A percentile compares a stretch with the other conserved stretches of the same genome.
phyloP scores from a whole-genome alignment of 2,329 filamentous ascomycete genomes.

The Bipolaris oryzae region DNA sequence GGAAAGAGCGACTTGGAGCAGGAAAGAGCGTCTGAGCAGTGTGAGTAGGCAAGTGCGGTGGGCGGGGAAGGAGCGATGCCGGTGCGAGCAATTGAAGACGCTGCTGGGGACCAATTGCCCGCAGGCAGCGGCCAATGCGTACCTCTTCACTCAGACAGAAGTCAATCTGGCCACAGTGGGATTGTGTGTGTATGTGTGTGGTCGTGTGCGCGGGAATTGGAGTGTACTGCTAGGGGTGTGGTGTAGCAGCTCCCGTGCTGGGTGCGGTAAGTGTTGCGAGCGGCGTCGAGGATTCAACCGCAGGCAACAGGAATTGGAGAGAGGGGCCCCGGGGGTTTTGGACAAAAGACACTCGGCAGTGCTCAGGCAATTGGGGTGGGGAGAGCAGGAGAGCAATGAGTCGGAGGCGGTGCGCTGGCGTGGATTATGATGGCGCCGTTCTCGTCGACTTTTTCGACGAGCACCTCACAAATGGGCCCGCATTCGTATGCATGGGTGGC shows the following conservation, averaged over 20 bases:
- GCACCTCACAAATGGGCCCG: slow-evolving; percentile 15
- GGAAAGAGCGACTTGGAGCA: slow-evolving; percentile 28
- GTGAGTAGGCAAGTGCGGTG: slow-evolving; percentile 21
- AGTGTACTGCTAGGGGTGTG: slow-evolving; percentile 32
- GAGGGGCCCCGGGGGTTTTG: slow-evolving; percentile 16
- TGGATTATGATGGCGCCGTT: slow-evolving; percentile 28
- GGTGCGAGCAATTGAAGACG: not conserved
- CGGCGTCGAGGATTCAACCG: slow-evolving; percentile 6
- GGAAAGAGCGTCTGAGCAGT: slow-evolving; percentile 27
- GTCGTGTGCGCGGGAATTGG: slow-evolving; percentile 36
- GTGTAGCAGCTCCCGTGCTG: slow-evolving; percentile 43
- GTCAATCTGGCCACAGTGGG: slow-evolving; percentile 40
- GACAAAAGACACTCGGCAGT: slow-evolving; percentile 18
- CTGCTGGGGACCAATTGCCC: slow-evolving; percentile 12
- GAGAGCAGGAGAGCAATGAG: slow-evolving; percentile 26
- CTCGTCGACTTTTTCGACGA: slow-evolving; percentile 36
- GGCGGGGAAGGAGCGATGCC: slow-evolving; percentile 18
- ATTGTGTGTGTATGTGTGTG: not conserved
- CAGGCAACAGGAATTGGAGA: slow-evolving; percentile 23
- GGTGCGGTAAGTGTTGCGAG: slow-evolving; percentile 23
- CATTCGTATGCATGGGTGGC: slow-evolving; percentile 20
- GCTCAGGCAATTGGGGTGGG: slow-evolving; percentile 27
- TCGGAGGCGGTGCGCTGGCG: slow-evolving; percentile 28
- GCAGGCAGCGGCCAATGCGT: slow-evolving; percentile 26
- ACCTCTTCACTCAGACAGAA: slow-evolving; percentile 39